Evolutionary conservation across 768 basidiomycete species (phyloP), one percentile per base, ranked within the genome.

Genomic region (Boletellus ananiceps): DNA sequence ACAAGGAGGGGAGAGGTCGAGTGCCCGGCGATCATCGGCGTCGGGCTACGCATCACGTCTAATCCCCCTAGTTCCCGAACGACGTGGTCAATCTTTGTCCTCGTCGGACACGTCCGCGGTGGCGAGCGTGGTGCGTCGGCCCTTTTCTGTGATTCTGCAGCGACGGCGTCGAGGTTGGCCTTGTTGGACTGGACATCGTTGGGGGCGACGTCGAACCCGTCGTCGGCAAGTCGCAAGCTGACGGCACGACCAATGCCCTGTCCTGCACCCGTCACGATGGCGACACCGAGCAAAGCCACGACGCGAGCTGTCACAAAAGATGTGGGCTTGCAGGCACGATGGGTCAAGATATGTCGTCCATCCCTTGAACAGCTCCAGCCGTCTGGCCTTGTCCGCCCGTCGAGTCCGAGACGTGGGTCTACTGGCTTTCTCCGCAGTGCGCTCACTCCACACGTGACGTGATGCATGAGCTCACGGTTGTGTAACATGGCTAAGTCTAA

Each of bases 181-280:
- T 41, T 31, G 31, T 55, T 48, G 34, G 31, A 18, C 38, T 35
- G 27, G 45, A 76, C 57, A 50, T 78, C 80, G 18, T 74, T 78
- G 40, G 79, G 52, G n/a, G 69, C 72, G 36, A 80, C 55, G 40
- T 76, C 66, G 54, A 69, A 74, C 76, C 78, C 55, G 9, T 56
- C 44, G 11, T 58, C 49, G 16, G 78, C 74, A 11, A 81, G 71
- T 5, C 75, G 70, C 5, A 70, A 51, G 7, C 76, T 74, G 35
- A 80, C 74, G 31, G 72, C 74, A 33, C 68, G 67, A 1, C 79
- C 79, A 13, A 80, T 77, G 19, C 79, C 80, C 42, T 69, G 71
- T 2, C 77, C 19, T 1, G 19, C 19, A 19, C 19, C 3, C 19
- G 19, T 19, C 32, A 79, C 63, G 44, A 76, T 57, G 3, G 73